Base-by-base conservation (phyloP, 1,284 basidiomycete genomes). In the Rhodofomes roseus region DNA sequence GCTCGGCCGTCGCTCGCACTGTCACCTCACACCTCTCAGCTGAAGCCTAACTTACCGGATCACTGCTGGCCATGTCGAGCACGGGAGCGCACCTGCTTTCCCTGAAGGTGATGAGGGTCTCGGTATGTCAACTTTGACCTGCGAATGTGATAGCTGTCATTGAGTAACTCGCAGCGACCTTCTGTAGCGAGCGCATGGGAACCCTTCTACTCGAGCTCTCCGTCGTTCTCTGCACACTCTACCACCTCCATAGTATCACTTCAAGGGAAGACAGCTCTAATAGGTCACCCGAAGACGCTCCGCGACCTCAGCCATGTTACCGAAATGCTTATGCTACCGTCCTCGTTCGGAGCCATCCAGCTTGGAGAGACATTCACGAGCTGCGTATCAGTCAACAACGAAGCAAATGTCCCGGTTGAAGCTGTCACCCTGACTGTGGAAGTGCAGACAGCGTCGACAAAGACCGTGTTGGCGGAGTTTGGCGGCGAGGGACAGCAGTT, bases 341-440 rank as follows among this genome's bases (percentile, higher is more conserved):
- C 89, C 36, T 82, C 89, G 1, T 93, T 93, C 67, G 91, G 90
- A 22, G 79, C 86, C 14, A 91, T 93, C 56, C 89, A 91, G 66
- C 80, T 93, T 0, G 90, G 91, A 9, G 90, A 93, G 72, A 90
- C 87, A 0, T 93, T 93, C 66, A 84, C 89, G 0, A 87, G 88
- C 65, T 90, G 85, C 66, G 77, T 93, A 37, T 89, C 86, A 60
- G 79, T 92, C 58, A 93, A 92, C 70, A 93, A 92, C 68, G 90
- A 92, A 71, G 80, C 84, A 0, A 79, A 80, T 36, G 72, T 81
- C 4, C 79, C 82, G 7, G 76, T 92, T 22, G 81, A 85, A 51
- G 80, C 78, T n/a, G 81, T 87, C 25, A 74, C 74, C 22, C 67
- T 90, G 27, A 80, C 77, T 59, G 79, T 92, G 44, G 90, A 93